These are phyloP conservation scores for Starmerella geochares DNA, from an alignment of 805 yeast species.

Conservation along the genomic window DNA sequence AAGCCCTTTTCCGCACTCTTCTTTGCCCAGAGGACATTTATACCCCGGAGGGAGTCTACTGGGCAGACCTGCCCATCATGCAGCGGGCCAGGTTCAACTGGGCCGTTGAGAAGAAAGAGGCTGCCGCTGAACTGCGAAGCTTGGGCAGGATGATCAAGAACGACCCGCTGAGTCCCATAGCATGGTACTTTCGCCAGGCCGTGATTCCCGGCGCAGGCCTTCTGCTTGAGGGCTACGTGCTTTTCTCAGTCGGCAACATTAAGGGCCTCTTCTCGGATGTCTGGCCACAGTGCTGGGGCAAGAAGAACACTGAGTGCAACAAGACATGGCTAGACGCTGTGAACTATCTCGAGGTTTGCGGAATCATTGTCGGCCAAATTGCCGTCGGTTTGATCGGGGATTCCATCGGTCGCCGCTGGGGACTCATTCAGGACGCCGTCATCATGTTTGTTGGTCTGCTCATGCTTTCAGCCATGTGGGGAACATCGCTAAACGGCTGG, in stretches of 20 bases:
- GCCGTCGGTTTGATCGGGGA: slow-evolving; percentile 49
- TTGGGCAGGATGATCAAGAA: slow-evolving; percentile 27
- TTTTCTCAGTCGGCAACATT: slow-evolving; percentile 34
- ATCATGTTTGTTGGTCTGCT: slow-evolving; percentile 48
- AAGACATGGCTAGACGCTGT: slow-evolving; percentile 33
- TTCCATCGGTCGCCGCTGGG: slow-evolving; percentile 51
- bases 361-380: slow-evolving; percentile 55
- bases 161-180: slow-evolving; percentile 32
- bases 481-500: slow-evolving; percentile 45
- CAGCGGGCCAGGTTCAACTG: slow-evolving; percentile 28
- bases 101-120: slow-evolving; percentile 28
- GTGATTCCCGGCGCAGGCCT: slow-evolving; percentile 35
- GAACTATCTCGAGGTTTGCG: slow-evolving; percentile 33
- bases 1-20: slow-evolving; percentile 30
- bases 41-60: slow-evolving; percentile 31
- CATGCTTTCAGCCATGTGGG: slow-evolving; percentile 52
- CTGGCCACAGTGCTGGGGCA: slow-evolving; percentile 34
- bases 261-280: slow-evolving; percentile 28
- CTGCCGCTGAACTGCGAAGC: slow-evolving; percentile 25
- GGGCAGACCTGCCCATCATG: slow-evolving; percentile 33
- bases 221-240: slow-evolving; percentile 34
- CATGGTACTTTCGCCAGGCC: slow-evolving; percentile 32
- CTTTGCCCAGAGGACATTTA: slow-evolving; percentile 32
- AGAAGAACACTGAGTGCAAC: slow-evolving; percentile 28
- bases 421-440: slow-evolving; percentile 48